Evolutionary conservation across 257 asterid genomes (phyloP), one percentile per base, ranked within the genome.

Genomic region (Fraxinus excelsior): DNA sequence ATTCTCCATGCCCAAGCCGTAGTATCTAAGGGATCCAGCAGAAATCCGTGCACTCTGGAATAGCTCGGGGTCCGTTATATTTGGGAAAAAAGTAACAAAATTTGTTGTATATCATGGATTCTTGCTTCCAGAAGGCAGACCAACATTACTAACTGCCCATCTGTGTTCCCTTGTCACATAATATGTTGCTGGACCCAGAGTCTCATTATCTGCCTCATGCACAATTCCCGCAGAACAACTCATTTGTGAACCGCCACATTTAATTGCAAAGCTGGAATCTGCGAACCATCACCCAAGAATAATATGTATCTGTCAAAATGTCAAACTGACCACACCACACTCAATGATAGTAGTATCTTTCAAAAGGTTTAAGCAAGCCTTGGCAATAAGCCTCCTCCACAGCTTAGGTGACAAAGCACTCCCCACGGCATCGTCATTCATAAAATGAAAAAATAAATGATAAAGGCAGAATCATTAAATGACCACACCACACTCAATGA

Each of bases 91-190:
- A 10, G 49, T 2, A 42, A 42, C 16, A 11, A 42, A 11, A 2
- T 42, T 42, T 3, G 49, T 42, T 11, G 16, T 42, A 80, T 84
- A 92, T 74, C 62, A 34, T 31, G 91, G 89, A 79, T 44, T 79
- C 3, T 7, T 44, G 84, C 75, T 86, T 51, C 75, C 92, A 67
- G 90, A 40, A 76, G 90, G 87, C 72, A 86, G 78, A 71, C 98
- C 98, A 69, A 73, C 88, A 87, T 94, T 94, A 75, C 97, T 94
- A 68, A 94, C 91, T 74, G 90, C 95, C 97, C 97, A 94, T 89
- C 93, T 87, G 31, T 81, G 67, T 12, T 85, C 69, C 64, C 78
- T 76, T 16, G 87, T 81, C 79, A 83, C 82, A 67, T 73, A 84
- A 78, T 89, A 90, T 53, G 90, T 80, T 40, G 96, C 89, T 38